Evolutionary conservation across 306 rosid genomes (phyloP), one percentile per base, ranked within the genome.

Genomic region (Dryas drummondii): DNA sequence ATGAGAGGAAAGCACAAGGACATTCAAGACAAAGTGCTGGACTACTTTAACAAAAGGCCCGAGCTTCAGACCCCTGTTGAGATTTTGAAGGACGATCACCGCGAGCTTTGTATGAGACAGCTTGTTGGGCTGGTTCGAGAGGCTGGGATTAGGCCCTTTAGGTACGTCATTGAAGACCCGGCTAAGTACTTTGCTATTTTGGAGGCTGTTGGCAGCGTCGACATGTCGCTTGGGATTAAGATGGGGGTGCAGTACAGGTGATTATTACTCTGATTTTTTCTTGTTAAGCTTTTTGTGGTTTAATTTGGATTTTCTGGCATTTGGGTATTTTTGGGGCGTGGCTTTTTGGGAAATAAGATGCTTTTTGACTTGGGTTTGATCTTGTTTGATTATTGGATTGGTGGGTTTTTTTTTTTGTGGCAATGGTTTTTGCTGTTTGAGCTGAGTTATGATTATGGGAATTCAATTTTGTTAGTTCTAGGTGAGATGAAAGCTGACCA

Each of bases 221-320:
- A 94, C 72, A 87, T 94, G 88, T 94, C 98, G 1, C 93, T 94
- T 1, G 98, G 83, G 52, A 94, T 94, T 73, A 94, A 94, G 80
- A 83, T 86, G 91, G 98, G 98, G 9, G 98, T 94, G 45, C 98
- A 94, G 68, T 94, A 78, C 73, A 94, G 98, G 98, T 94, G 72
- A 72, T 46, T 56, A 6, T 32, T 41, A 6, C 14, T 75, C 11
- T 7, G 1, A 1, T 22, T 12, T 3, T 55, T 50, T 2, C 26
- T 47, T 58, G 44, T 57, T 19, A 5, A 2, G 9, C 27, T 55
- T n/a, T 19, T 63, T 32, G 5, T 40, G 17, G 16, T 42, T 45
- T 26, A 9, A 6, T 63, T 7, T 63, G 3, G 46, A 17, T 32
- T 16, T 17, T 65, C 7, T 27, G 16, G 6, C 49, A 46, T 32